Conservation (phyloP, 1,284 basidiomycete genomes). For the Tremellales sp. region DNA sequence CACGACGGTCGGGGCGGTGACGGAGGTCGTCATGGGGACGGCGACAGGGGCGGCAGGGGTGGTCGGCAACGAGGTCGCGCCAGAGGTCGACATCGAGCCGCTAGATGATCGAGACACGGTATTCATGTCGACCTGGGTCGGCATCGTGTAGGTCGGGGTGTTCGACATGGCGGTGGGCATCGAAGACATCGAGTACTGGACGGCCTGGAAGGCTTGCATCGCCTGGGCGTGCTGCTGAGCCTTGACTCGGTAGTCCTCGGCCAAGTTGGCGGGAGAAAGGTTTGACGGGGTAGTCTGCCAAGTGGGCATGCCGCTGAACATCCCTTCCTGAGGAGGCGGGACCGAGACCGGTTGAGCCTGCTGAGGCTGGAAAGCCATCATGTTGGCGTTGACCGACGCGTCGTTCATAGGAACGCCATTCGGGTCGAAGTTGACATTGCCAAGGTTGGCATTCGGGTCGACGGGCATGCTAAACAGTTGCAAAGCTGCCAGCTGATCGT, state of each 20-base stretch:
- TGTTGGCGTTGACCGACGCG: constrained; percentile 12
- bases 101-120: constrained; percentile 19
- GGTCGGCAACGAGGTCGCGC: constrained; percentile 1
- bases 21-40: not conserved
- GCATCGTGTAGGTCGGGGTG: not conserved
- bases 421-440: not conserved
- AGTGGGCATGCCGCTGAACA: not conserved
- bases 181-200: constrained; percentile 3
- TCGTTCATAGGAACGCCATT: constrained; percentile 5
- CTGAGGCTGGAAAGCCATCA: constrained; percentile 30
- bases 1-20: constrained; percentile 3
- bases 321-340: constrained; percentile 8
- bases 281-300: too few species aligned
- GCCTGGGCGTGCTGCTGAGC: constrained; percentile 29
- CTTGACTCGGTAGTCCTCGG: constrained; percentile 19
- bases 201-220: constrained; percentile 30
- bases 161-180: not conserved
- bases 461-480: constrained; percentile 18
- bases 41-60: not conserved
- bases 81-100: constrained; percentile 17
- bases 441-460: constrained; percentile 1
- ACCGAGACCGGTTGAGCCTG: constrained; percentile 2
- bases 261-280: constrained; percentile 10
- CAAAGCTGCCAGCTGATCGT: constrained; percentile 19
- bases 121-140: not conserved